Conservation (phyloP, 371 early-diverging fungal species). For the Syncephalastrum racemosum region DNA sequence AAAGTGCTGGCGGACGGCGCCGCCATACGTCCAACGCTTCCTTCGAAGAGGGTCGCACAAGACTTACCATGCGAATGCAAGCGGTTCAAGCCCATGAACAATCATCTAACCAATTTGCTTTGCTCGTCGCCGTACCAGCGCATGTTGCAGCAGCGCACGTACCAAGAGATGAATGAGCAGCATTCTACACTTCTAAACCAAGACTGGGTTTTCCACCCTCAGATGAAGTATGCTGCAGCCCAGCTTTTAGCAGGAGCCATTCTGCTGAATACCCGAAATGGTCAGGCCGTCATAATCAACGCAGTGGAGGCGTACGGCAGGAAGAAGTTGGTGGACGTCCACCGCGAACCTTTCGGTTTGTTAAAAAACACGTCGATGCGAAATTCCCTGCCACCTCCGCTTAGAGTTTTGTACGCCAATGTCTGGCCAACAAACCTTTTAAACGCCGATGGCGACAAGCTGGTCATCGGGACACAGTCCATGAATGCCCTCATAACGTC, state of each 20-base stretch:
- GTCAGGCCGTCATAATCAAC: slow-evolving; percentile 25
- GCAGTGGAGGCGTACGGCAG: slow-evolving; percentile 29
- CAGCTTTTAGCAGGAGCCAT: slow-evolving; percentile 18
- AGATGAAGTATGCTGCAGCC: slow-evolving; percentile 18
- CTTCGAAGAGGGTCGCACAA: too few relatives aligned
- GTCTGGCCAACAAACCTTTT: slow-evolving; percentile 24
- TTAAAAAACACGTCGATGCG: background rate
- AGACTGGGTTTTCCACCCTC: slow-evolving; percentile 19
- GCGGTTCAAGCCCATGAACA: too few relatives aligned
- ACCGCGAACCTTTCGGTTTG: slow-evolving; percentile 8
- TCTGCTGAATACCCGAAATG: slow-evolving; percentile 18
- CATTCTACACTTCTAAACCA: slow-evolving; percentile 10
- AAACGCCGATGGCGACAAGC: slow-evolving; percentile 17
- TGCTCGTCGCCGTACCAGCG: slow-evolving; percentile 1
- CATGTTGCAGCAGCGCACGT: slow-evolving; percentile 10
- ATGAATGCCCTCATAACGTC: slow-evolving; percentile 15
- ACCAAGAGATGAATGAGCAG: slow-evolving; percentile 5
- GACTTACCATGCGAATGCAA: too few relatives aligned
- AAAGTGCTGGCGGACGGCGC: too few relatives aligned
- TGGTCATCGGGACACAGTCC: slow-evolving; percentile 20
- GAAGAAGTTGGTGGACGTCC: slow-evolving; percentile 13
- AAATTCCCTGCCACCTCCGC: slow-evolving; percentile 16
- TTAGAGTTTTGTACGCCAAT: slow-evolving; percentile 21
- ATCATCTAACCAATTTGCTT: too few relatives aligned
- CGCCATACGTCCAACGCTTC: too few relatives aligned